phyloP scores from a whole-genome alignment of 805 yeast species.

The Metschnikowia bowlesiae region DNA sequence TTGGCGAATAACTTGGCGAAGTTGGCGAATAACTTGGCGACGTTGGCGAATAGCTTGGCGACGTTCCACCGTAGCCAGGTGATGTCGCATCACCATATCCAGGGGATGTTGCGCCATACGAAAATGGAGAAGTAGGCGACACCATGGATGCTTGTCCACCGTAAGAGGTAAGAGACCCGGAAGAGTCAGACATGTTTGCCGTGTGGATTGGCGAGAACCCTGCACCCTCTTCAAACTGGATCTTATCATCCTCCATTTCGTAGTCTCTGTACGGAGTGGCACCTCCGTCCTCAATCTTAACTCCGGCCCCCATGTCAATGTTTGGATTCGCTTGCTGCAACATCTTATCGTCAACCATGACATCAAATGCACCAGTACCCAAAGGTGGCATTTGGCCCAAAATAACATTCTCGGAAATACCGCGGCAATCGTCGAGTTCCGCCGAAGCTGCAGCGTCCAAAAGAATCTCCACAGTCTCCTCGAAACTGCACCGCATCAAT shows the following conservation, averaged over 20 bases:
- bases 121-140: constrained; percentile 55
- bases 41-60: constrained; percentile 20
- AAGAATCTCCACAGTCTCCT: constrained; percentile 96
- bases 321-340: constrained; percentile 55
- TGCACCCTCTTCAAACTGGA: constrained; percentile 62
- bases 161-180: constrained; percentile 85
- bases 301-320: constrained; percentile 35
- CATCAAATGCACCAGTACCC: constrained; percentile 98
- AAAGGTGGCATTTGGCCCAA: constrained; percentile 98
- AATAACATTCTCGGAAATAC: constrained; percentile 96
- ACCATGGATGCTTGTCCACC: constrained; percentile 60
- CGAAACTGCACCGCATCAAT: constrained; percentile 98
- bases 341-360: constrained; percentile 87
- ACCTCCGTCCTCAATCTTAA: constrained; percentile 53
- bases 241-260: constrained; percentile 56
- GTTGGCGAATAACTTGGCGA: constrained; percentile 53
- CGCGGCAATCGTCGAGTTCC: constrained; percentile 95
- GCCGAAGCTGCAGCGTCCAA: constrained; percentile 98
- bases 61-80: constrained; percentile 42
- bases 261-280: constrained; percentile 86
- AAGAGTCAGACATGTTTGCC: constrained; percentile 68
- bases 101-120: constrained; percentile 44
- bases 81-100: constrained; percentile 48
- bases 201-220: constrained; percentile 94
- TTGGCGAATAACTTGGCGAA: constrained; percentile 71